Conservation (phyloP, 2,329 filamentous ascomycete genomes). For the Gnomoniopsis smithogilvyi region DNA sequence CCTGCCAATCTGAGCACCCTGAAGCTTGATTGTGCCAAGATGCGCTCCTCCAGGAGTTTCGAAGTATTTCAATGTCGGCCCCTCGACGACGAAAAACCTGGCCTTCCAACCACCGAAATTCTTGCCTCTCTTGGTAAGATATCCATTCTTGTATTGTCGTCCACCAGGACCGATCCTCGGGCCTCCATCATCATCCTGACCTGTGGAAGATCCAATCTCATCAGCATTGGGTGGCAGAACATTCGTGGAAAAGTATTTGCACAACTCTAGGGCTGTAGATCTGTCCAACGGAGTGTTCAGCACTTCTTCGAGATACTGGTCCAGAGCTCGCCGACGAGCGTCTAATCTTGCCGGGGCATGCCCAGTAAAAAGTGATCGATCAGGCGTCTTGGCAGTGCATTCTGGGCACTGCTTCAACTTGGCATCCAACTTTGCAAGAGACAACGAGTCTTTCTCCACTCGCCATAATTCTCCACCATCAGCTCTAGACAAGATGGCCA, state of each 20-base stretch:
- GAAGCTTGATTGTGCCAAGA: slow-evolving; percentile 88
- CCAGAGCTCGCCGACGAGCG: slow-evolving; percentile 74
- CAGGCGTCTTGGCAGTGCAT: slow-evolving; percentile 75
- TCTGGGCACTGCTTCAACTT: slow-evolving; percentile 70
- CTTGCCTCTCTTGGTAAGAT: slow-evolving; percentile 94
- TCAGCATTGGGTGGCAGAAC: slow-evolving; percentile 60
- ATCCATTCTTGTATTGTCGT: slow-evolving; percentile 76
- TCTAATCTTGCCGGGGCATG: slow-evolving; percentile 94
- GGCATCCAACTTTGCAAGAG: slow-evolving; percentile 78
- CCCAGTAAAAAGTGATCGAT: slow-evolving; percentile 81
- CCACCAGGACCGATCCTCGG: slow-evolving; percentile 56
- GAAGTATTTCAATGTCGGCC: slow-evolving; percentile 76
- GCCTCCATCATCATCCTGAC: slow-evolving; percentile 16
- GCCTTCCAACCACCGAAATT: slow-evolving; percentile 99
- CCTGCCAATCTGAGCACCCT: slow-evolving; percentile 89
- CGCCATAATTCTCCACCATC: slow-evolving; percentile 83
- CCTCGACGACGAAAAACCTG: slow-evolving; percentile 59
- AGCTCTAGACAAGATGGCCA: slow-evolving; percentile 78
- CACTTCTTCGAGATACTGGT: slow-evolving; percentile 81
- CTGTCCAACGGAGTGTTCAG: slow-evolving; percentile 81
- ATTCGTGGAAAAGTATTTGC: slow-evolving; percentile 76
- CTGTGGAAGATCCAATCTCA: slow-evolving; percentile 41
- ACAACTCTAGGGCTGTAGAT: slow-evolving; percentile 73
- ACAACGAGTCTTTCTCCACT: slow-evolving; percentile 84
- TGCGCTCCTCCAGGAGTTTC: slow-evolving; percentile 88